Base-by-base conservation (phyloP, 345 rosid species). In the Arabidopsis thaliana region DNA sequence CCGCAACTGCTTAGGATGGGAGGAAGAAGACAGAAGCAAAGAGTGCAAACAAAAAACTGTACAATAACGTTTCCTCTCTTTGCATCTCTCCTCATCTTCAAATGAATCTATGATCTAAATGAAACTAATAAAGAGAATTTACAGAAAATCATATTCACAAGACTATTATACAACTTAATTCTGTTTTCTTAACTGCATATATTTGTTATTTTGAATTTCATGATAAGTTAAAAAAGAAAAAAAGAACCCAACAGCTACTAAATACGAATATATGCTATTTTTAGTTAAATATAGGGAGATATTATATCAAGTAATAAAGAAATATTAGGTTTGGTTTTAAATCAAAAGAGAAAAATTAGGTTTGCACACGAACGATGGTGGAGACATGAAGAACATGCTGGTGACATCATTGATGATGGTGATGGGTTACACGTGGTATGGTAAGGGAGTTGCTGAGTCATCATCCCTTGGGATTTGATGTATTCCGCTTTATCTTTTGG, bases 321-420 rank as follows among this genome's bases (percentile, higher is more conserved):
- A 37, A 24, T 8, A 25, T 48, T 24, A 36, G 45, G 49, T 28
- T 28, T 28, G 32, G 32, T 28, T 28, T 28, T 28, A 28, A 28
- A 3, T 4, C 32, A 28, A 28, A 28, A 28, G 32, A 28, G 32
- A 28, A 28, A 28, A 28, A 28, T 28, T 28, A 28, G 32, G 32
- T 4, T 28, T 2, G 30, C 3, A 28, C 4, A 4, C 32, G 4
- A 3, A 28, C 32, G 32, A 0, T 28, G 32, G 32, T 28, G 32
- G 32, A 28, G 36, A 46, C 49, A 57, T 12, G 55, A 32, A 12
- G 34, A 57, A 73, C 64, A 64, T 63, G 77, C 23, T 23, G 37
- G 56, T 73, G 70, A 63, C 63, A 41, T 64, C 55, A 33, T 6
- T 44, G 64, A 55, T 63, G 77, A 63, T 53, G 57, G 45, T 73